Percentiles rank a stretch among this genome's conserved stretches.
These are phyloP conservation scores for Trapa incisa DNA, from an alignment of 345 rosid species.

Conservation along the genomic window DNA sequence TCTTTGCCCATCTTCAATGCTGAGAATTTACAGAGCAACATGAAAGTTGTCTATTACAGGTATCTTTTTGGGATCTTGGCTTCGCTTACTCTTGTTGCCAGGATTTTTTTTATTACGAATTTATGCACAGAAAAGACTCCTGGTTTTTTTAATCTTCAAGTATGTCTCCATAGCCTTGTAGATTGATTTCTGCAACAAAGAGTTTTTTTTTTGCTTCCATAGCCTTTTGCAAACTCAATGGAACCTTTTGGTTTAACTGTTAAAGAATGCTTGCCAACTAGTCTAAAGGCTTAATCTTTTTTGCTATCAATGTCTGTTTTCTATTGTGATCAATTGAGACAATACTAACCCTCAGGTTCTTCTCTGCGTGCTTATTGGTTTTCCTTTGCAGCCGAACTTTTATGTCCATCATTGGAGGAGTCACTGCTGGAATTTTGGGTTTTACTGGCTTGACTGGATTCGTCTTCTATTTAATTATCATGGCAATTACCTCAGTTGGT, in stretches of 20 bases:
- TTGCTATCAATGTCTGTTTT: not conserved
- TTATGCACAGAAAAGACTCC: not conserved
- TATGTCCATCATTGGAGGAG: constrained; percentile 82
- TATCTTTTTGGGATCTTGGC: constrained; percentile 15
- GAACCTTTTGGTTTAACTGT: not conserved
- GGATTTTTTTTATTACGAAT: not conserved
- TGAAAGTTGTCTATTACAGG: constrained; percentile 92
- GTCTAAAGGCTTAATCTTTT: not conserved
- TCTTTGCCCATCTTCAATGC: constrained; percentile 55
- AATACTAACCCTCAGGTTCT: not conserved
- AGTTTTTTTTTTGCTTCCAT: not conserved
- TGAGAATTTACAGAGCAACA: constrained; percentile 83
- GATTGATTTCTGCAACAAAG: not conserved
- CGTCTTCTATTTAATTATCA: constrained; percentile 61
- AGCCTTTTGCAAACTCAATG: not conserved
- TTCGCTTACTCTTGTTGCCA: not conserved
- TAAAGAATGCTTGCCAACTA: not conserved
- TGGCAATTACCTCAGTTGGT: constrained; percentile 75
- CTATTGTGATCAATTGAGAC: not conserved
- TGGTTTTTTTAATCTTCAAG: not conserved
- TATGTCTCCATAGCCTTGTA: not conserved
- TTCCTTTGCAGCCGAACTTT: constrained; percentile 72
- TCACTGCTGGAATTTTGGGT: constrained; percentile 80
- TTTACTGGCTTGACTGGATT: constrained; percentile 78
- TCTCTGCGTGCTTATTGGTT: not conserved